Conservation (phyloP, 805 yeast genomes). For the Novakomyces olei region DNA sequence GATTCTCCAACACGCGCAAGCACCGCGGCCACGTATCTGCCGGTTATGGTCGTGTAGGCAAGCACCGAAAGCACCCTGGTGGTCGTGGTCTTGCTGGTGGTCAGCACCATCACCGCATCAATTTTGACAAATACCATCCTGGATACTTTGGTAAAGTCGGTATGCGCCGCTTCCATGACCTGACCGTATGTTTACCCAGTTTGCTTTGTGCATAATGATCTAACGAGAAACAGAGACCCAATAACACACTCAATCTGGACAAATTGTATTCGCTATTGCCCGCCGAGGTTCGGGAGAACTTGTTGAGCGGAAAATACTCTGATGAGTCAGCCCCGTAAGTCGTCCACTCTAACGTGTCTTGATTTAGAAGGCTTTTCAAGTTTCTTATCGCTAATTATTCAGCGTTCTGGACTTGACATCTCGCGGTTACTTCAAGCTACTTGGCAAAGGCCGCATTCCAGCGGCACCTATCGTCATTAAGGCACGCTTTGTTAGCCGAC, state of each 20-base stretch:
- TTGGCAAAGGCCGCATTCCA: slow-evolving; percentile 98
- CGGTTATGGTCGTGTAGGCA: slow-evolving; percentile 94
- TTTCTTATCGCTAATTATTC: no score
- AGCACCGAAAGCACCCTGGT: slow-evolving; percentile 6
- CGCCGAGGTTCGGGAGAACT: slow-evolving; percentile 81
- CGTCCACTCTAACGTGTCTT: slow-evolving; percentile 1
- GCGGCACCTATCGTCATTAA: slow-evolving; percentile 94
- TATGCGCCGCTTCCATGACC: slow-evolving; percentile 29
- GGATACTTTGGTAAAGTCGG: slow-evolving; percentile 99
- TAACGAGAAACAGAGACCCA: slow-evolving; percentile 88
- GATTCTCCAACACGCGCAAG: slow-evolving; percentile 69
- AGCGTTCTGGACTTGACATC: slow-evolving; percentile 98
- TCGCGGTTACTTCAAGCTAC: slow-evolving; percentile 98
- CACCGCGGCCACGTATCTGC: slow-evolving; percentile 99
- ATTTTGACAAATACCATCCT: slow-evolving; percentile 99
- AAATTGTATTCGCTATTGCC: slow-evolving; percentile 95
- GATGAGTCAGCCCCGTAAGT: slow-evolving; percentile 52
- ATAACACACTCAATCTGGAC: slow-evolving; percentile 93
- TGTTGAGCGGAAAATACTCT: slow-evolving; percentile 53
- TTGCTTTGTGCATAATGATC: no score
- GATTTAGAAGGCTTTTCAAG: no score
- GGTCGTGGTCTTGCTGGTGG: slow-evolving; percentile 97
- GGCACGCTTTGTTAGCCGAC: slow-evolving; percentile 97
- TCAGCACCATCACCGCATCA: slow-evolving; percentile 99
- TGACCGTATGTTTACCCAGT: no score